These are phyloP conservation scores for Solanum pinnatisectum DNA, from an alignment of 257 asterid species.

Conservation along the genomic window DNA sequence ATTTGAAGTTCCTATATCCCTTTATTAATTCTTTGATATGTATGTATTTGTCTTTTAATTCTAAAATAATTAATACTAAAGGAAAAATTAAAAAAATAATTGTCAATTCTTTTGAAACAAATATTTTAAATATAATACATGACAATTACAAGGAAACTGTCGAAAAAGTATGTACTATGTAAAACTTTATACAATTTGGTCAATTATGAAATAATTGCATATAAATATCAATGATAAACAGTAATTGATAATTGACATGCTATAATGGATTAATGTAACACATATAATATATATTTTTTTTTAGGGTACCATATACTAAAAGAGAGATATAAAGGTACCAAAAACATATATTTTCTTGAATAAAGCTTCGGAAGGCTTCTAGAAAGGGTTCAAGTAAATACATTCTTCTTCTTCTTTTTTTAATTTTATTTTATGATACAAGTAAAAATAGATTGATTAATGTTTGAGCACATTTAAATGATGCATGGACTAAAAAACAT, in stretches of 20 bases:
- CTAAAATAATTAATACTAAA: too few species aligned
- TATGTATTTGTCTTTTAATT: too few species aligned
- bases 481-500: background rate
- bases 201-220: background rate
- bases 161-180: background rate
- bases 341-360: background rate
- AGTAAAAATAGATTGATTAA: background rate
- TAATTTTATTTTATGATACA: background rate
- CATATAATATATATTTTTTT: too few species aligned
- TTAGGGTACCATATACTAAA: too few species aligned
- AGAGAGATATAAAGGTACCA: too few species aligned
- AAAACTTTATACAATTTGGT: background rate
- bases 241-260: background rate
- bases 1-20: background rate
- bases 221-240: background rate
- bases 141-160: too few species aligned
- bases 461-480: background rate
- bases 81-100: too few species aligned
- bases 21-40: too few species aligned
- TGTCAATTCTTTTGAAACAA: too few species aligned
- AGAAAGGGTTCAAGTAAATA: background rate
- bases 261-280: background rate
- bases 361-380: background rate
- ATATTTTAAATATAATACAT: background rate
- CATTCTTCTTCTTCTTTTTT: background rate